Evolutionary conservation across 2,329 filamentous ascomycete genomes (phyloP).

Genomic region (Pseudocercospora vitis): DNA sequence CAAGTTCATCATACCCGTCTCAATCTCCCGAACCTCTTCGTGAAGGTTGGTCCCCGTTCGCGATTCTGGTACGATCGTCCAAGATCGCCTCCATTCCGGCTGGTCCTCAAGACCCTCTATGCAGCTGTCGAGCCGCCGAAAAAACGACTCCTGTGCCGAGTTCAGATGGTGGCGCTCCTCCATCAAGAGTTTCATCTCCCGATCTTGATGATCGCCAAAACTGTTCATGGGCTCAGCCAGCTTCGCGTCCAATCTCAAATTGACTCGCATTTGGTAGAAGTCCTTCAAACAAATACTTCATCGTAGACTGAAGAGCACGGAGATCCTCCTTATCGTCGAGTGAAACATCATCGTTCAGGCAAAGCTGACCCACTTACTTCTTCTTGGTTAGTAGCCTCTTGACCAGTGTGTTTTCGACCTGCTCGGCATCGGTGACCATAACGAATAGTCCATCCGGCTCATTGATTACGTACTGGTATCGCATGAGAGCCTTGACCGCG

Average conservation of each 20-base stretch:
- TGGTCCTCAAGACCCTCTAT: no score
- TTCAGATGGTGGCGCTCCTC: no score
- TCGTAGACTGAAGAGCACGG: neutral
- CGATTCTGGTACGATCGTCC: no score
- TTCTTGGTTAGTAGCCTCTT: constrained; percentile 9
- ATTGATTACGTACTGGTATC: constrained; percentile 13
- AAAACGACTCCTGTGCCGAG: no score
- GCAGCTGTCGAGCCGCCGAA: no score
- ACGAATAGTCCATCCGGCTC: constrained; percentile 11
- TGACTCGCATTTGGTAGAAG: constrained; percentile 2
- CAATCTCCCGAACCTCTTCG: no score
- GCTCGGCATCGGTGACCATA: constrained; percentile 14
- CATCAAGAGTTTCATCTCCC: no score
- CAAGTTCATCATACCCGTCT: no score
- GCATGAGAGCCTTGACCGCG: constrained; percentile 3
- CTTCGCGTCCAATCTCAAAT: constrained; percentile 1
- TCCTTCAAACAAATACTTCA: constrained; percentile 7
- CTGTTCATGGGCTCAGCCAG: neutral
- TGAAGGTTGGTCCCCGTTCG: no score
- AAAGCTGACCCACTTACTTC: constrained; percentile 9
- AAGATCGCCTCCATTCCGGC: no score
- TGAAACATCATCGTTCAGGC: constrained; percentile 8
- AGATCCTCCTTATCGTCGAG: neutral
- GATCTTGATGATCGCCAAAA: no score
- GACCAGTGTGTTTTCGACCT: constrained; percentile 8